These are phyloP conservation scores for Metarhizium brunneum DNA, from an alignment of 2,329 filamentous ascomycete genomes.

Conservation along the genomic window DNA sequence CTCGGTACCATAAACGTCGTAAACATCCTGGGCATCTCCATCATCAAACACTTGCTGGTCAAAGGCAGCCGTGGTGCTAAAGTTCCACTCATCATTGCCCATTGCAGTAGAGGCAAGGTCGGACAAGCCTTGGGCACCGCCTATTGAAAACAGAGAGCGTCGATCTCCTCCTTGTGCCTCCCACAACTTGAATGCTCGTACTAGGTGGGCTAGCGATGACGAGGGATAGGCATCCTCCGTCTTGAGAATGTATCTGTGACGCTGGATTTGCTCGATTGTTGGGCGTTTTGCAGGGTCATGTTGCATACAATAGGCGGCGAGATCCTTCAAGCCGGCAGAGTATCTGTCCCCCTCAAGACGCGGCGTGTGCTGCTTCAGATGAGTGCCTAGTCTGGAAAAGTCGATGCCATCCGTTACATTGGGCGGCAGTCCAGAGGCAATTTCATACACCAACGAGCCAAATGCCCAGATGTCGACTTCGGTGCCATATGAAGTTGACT, in stretches of 20 bases:
- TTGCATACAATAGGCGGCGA: constrained; percentile 65
- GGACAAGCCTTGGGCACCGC: constrained; percentile 46
- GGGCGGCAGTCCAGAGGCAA: constrained; percentile 68
- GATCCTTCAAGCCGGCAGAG: constrained; percentile 56
- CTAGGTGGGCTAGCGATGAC: constrained; percentile 51
- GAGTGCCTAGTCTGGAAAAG: constrained; percentile 41
- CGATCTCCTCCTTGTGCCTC: constrained; percentile 64
- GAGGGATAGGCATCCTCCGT: constrained; percentile 56
- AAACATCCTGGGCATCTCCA: constrained; percentile 47
- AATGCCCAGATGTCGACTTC: constrained; percentile 81
- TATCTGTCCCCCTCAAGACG: constrained; percentile 63
- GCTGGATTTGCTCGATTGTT: constrained; percentile 58
- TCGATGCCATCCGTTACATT: constrained; percentile 48
- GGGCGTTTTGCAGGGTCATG: constrained; percentile 60
- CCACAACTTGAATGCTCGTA: constrained; percentile 67
- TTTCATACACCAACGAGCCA: constrained; percentile 71
- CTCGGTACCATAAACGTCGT: constrained; percentile 49
- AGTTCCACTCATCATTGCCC: constrained; percentile 56
- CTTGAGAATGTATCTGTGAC: constrained; percentile 58
- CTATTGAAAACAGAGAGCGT: constrained; percentile 51
- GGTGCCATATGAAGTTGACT: constrained; percentile 55
- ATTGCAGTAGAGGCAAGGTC: constrained; percentile 34
- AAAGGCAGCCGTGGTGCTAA: constrained; percentile 56
- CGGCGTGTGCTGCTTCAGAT: constrained; percentile 53
- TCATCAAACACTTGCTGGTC: constrained; percentile 46